Evolutionary conservation across 129 eudicot species (phyloP).

Genomic region (Lactuca saligna): DNA sequence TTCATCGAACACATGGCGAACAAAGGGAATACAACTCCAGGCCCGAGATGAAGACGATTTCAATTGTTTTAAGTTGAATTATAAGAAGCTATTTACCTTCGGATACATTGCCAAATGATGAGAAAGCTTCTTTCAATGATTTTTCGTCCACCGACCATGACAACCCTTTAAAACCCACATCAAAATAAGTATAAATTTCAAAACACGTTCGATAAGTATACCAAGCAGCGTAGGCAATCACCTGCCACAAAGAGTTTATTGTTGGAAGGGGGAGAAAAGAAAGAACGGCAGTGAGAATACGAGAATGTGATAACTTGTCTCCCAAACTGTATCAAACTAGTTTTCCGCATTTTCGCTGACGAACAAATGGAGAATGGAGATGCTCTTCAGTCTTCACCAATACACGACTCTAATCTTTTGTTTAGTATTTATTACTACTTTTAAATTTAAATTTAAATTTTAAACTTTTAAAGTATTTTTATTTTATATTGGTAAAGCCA

Average conservation of each 20-base stretch:
- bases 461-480: too few species aligned
- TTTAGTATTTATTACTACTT: too few species aligned
- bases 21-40: background rate
- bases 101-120: conserved; percentile 62
- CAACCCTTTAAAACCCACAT: conserved; percentile 42
- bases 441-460: too few species aligned
- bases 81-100: conserved; percentile 43
- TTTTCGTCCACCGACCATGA: conserved; percentile 87
- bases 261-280: conserved; percentile 35
- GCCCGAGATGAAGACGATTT: background rate
- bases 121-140: conserved; percentile 62
- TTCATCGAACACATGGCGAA: conserved; percentile 46
- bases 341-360: conserved; percentile 26
- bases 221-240: conserved; percentile 1
- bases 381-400: too few species aligned
- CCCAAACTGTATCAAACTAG: conserved; percentile 22
- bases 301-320: conserved; percentile 35
- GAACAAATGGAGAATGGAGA: background rate
- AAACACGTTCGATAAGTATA: background rate
- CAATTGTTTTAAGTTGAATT: background rate
- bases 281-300: conserved; percentile 19
- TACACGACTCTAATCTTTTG: too few species aligned
- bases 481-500: too few species aligned
- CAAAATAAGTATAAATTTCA: background rate
- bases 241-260: conserved; percentile 65